Conservation (phyloP, 2,329 filamentous ascomycete genomes). For the Aspergillus amoenus region DNA sequence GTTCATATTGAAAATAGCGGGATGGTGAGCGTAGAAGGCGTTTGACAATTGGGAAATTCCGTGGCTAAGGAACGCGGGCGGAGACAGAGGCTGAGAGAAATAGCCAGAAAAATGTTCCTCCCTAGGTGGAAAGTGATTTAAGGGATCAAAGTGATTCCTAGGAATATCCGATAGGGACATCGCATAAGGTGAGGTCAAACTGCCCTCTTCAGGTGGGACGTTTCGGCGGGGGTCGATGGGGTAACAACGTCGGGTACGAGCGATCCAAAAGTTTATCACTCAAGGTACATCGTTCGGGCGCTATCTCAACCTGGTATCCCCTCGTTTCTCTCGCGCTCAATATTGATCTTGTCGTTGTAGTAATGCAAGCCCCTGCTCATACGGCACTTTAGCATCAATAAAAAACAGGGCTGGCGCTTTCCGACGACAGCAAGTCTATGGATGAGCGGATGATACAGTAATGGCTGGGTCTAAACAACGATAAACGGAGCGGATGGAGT, state of each 20-base stretch:
- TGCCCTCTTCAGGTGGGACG: constrained; percentile 9
- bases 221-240: constrained; percentile 13
- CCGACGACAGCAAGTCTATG: background rate
- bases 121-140: constrained; percentile 30
- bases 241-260: constrained; percentile 4
- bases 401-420: background rate
- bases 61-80: constrained; percentile 22
- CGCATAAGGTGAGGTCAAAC: constrained; percentile 23
- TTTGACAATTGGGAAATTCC: constrained; percentile 24
- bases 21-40: constrained; percentile 15
- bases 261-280: background rate
- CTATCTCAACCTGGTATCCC: background rate
- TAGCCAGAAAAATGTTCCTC: constrained; percentile 26
- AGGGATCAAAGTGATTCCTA: constrained; percentile 33
- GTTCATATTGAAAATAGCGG: constrained; percentile 34
- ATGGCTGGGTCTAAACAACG: background rate
- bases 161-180: constrained; percentile 39
- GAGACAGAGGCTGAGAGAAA: constrained; percentile 24
- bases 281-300: background rate
- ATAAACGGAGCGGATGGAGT: background rate
- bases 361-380: background rate
- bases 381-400: constrained; percentile 1
- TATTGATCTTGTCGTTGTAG: background rate
- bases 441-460: background rate
- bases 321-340: background rate